Evolutionary conservation across 75 land plant species (phyloP), one percentile per base, ranked within the genome.

Genomic region (Pinus tabuliformis): DNA sequence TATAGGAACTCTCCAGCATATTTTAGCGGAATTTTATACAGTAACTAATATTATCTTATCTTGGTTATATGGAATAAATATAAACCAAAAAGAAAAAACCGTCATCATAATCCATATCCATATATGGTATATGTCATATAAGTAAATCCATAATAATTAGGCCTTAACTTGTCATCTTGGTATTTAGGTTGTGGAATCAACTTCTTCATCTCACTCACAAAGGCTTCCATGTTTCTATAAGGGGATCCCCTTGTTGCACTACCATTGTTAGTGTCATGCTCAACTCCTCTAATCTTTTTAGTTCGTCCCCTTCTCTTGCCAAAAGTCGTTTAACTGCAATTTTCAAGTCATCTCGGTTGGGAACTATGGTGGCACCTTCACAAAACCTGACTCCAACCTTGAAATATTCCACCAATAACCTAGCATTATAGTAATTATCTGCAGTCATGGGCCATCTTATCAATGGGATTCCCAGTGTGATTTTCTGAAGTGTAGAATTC

Each of bases 401-500:
- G 11, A n/a, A 0, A 16, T 70, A 8, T 4, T 33, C 18, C 1
- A 39, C 72, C 37, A 70, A 39, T n/a, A 59, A 17, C 9, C 37
- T 37, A 6, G 45, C 33, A 70, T 42, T 45, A 39, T 15, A 70
- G 54, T 70, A 18, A 42, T 70, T 54, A 45, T 70, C 72, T 37
- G 21, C 45, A 6, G 2, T 3, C 54, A 70, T 37, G 4, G 72
- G 54, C 72, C 72, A 70, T 0, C 21, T 39, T n/a, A 70, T 45
- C 3, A 70, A 49, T 45, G 75, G 60, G 58, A 14, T 77, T 14
- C 76, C 78, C 3, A 66, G n/a, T 11, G 77, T 3, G 20, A 77
- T 20, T 57, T 57, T 58, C 28, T 78, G 63, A 6, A 58, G 52
- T 2, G 75, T 59, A 57, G 80, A 78, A 56, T 78, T 78, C 80